phyloP scores from a whole-genome alignment of 1,284 basidiomycete species.

The Marasmius fiardii region DNA sequence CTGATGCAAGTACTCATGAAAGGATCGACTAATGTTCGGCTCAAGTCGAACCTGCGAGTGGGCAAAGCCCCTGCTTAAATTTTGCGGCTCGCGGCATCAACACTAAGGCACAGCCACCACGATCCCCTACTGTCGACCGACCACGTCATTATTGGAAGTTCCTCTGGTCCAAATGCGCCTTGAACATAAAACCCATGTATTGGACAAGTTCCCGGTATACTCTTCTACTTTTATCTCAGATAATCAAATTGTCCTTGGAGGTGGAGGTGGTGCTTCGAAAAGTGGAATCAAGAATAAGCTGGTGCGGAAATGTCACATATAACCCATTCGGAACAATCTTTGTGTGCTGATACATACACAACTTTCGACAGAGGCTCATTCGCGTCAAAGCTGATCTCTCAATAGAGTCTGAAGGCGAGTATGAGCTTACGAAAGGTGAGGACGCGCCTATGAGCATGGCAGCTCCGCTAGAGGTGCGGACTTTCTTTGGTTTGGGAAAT shows the following conservation, averaged over 20 bases:
- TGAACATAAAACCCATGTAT: slow-evolving; percentile 71
- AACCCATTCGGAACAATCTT: neutral
- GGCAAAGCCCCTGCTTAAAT: no score
- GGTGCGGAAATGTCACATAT: slow-evolving; percentile 43
- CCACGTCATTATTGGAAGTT: slow-evolving; percentile 1
- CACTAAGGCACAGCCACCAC: slow-evolving; percentile 4
- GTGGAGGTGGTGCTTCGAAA: slow-evolving; percentile 79
- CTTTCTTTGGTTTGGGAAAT: neutral
- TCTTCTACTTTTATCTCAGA: slow-evolving; percentile 80
- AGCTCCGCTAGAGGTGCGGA: slow-evolving; percentile 55
- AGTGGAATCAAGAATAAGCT: slow-evolving; percentile 93
- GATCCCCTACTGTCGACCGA: slow-evolving; percentile 5
- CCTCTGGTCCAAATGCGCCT: slow-evolving; percentile 56
- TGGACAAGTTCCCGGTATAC: slow-evolving; percentile 83
- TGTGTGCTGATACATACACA: slow-evolving; percentile 5
- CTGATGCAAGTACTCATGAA: no score
- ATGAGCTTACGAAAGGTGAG: slow-evolving; percentile 75
- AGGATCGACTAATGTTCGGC: no score
- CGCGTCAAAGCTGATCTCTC: slow-evolving; percentile 56
- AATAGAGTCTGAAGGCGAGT: slow-evolving; percentile 63
- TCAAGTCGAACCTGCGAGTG: no score
- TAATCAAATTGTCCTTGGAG: slow-evolving; percentile 79
- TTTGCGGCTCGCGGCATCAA: neutral
- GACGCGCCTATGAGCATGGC: slow-evolving; percentile 95
- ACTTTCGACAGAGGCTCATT: slow-evolving; percentile 60